A percentile compares a stretch with the other conserved stretches of the same genome.
phyloP scores from a whole-genome alignment of 2,329 filamentous ascomycete species.

The Cytospora piceicola region DNA sequence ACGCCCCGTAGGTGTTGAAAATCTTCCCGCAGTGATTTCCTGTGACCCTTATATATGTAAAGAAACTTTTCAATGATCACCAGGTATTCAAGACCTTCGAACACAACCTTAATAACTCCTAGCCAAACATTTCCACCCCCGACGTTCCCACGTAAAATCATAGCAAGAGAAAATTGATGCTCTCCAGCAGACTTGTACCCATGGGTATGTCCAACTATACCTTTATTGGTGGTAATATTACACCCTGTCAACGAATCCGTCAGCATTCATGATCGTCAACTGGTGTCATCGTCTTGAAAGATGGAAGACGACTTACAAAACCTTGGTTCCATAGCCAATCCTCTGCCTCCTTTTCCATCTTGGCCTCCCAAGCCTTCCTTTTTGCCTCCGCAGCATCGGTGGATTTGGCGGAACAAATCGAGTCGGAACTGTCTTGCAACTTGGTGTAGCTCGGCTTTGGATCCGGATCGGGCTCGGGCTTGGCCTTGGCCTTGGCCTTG shows the following conservation, averaged over 20 bases:
- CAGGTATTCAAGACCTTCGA: too few relatives aligned
- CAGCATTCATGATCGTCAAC: background rate
- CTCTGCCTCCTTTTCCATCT: conserved; percentile 21
- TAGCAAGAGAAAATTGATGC: too few relatives aligned
- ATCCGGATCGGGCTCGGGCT: conserved; percentile 9
- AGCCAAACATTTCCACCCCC: too few relatives aligned
- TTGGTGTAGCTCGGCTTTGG: background rate
- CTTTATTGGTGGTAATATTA: conserved; percentile 4
- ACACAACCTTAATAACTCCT: too few relatives aligned
- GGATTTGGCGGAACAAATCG: background rate
- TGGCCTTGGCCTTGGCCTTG: conserved; percentile 14
- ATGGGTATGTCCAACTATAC: background rate
- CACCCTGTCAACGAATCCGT: conserved; percentile 3
- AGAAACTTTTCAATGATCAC: too few relatives aligned
- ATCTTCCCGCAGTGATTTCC: too few relatives aligned
- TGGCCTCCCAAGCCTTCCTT: conserved; percentile 22
- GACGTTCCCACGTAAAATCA: too few relatives aligned
- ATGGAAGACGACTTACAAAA: conserved; percentile 14
- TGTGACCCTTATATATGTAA: too few relatives aligned
- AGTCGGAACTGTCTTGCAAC: background rate
- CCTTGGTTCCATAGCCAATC: conserved; percentile 24
- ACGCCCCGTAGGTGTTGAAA: too few relatives aligned
- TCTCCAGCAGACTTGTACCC: too few relatives aligned
- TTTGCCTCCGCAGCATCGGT: conserved; percentile 11
- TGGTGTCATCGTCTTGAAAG: background rate